Percentiles rank a stretch among this genome's conserved stretches.
Evolutionary conservation across 441 rosid genomes (phyloP).

Genomic region (Jatropha podagrica): DNA sequence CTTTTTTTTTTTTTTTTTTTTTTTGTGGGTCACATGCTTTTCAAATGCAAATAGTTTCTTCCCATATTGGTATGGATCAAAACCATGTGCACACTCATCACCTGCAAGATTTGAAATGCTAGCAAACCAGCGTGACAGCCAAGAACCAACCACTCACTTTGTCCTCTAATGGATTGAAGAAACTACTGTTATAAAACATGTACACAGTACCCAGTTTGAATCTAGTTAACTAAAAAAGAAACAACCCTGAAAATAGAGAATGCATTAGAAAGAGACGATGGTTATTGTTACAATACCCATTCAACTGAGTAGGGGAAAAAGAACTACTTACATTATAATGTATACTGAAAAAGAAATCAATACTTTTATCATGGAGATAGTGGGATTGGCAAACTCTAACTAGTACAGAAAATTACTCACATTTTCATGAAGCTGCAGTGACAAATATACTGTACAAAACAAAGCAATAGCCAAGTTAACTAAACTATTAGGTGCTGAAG

Average conservation of each 20-base stretch:
- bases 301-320: conserved; percentile 7
- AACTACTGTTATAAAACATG: too few relatives aligned
- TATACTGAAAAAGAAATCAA: conserved; percentile 4
- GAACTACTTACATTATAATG: conserved; percentile 21
- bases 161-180: not conserved
- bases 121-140: not conserved
- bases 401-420: not conserved
- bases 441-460: conserved; percentile 28
- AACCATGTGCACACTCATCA: conserved; percentile 24
- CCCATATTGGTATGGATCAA: conserved; percentile 25
- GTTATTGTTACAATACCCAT: not conserved
- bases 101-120: not conserved
- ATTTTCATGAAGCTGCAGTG: conserved; percentile 26
- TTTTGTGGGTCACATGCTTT: conserved; percentile 34
- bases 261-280: not conserved
- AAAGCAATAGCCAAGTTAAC: conserved; percentile 20
- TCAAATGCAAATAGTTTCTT: conserved; percentile 2
- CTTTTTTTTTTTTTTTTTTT: not conserved
- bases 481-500: conserved; percentile 28
- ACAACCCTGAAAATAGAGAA: not conserved
- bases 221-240: not conserved
- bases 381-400: not conserved
- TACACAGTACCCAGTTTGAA: too few relatives aligned
- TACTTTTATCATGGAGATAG: conserved; percentile 16
- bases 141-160: not conserved